Conservation (phyloP, 179 eudicot genomes). For the Sideroxylon spinosum region DNA sequence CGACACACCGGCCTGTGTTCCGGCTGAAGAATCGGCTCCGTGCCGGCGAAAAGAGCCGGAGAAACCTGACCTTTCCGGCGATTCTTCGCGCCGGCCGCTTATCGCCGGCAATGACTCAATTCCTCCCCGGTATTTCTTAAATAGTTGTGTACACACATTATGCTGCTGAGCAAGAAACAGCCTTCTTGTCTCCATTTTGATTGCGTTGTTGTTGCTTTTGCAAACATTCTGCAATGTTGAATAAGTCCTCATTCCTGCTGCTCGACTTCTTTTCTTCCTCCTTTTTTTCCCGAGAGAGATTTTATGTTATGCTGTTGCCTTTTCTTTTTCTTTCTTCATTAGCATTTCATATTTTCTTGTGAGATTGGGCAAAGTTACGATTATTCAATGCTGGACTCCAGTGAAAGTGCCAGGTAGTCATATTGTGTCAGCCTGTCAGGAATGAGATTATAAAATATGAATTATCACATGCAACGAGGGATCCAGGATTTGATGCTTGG, state of each 20-base stretch:
- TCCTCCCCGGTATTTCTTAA: slow-evolving; percentile 27
- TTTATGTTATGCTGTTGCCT: not conserved
- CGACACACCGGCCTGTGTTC: slow-evolving; percentile 37
- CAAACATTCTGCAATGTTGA: not conserved
- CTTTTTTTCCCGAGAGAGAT: not conserved
- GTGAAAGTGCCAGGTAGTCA: too few relatives aligned
- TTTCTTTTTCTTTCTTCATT: not conserved
- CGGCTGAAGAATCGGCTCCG: slow-evolving; percentile 42
- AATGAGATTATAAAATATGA: not conserved
- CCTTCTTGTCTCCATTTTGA: not conserved
- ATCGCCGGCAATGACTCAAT: slow-evolving; percentile 25
- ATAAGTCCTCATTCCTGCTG: not conserved
- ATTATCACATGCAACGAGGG: too few relatives aligned
- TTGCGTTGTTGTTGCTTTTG: not conserved
- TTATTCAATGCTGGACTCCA: too few relatives aligned
- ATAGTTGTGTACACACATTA: not conserved
- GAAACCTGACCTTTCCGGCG: slow-evolving; percentile 32
- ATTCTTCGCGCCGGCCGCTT: slow-evolving; percentile 25
- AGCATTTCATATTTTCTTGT: too few relatives aligned
- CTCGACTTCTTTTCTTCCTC: not conserved
- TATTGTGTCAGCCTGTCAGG: not conserved
- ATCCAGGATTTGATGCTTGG: too few relatives aligned
- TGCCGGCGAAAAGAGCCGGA: slow-evolving; percentile 29
- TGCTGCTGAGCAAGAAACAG: too few relatives aligned
- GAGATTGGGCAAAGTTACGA: too few relatives aligned